Evolutionary conservation across 2,329 filamentous ascomycete species (phyloP).

Genomic region (Verticillium isaacii): DNA sequence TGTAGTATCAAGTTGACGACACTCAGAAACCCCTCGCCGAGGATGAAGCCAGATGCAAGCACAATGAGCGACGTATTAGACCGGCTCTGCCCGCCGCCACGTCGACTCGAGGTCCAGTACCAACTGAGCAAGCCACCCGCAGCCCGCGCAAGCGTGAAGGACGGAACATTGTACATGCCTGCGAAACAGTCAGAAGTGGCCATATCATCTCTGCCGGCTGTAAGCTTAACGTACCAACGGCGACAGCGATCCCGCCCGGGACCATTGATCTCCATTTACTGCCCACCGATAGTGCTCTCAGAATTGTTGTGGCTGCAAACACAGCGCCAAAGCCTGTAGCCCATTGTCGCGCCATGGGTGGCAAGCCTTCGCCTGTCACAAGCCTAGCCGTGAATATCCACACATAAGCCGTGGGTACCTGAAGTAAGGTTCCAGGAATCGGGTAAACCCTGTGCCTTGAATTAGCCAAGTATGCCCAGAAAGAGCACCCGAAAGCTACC

Average conservation of each 20-base stretch:
- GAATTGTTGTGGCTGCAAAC: slow-evolving; percentile 66
- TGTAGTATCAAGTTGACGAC: slow-evolving; percentile 85
- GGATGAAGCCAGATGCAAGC: slow-evolving; percentile 82
- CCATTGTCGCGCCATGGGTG: slow-evolving; percentile 76
- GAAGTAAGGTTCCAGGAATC: slow-evolving; percentile 84
- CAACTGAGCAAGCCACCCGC: slow-evolving; percentile 71
- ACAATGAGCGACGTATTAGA: slow-evolving; percentile 77
- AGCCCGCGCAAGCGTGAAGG: slow-evolving; percentile 85
- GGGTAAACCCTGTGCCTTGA: slow-evolving; percentile 63
- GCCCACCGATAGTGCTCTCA: slow-evolving; percentile 56
- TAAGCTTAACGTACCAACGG: slow-evolving; percentile 58
- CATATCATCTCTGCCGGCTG: not conserved
- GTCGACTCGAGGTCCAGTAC: slow-evolving; percentile 63
- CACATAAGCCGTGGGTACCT: slow-evolving; percentile 90
- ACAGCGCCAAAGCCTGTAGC: slow-evolving; percentile 69
- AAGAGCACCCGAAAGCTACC: not conserved
- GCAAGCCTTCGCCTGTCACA: slow-evolving; percentile 85
- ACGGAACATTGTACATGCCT: slow-evolving; percentile 97
- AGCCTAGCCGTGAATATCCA: slow-evolving; percentile 96
- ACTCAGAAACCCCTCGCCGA: slow-evolving; percentile 88
- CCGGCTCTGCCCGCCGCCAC: slow-evolving; percentile 16
- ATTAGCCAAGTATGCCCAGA: not conserved
- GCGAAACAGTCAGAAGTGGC: not conserved
- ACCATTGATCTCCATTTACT: slow-evolving; percentile 69
- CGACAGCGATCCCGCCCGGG: slow-evolving; percentile 92